phyloP scores from a whole-genome alignment of 2,329 filamentous ascomycete species.

The Ceratocystis alfenasii region DNA sequence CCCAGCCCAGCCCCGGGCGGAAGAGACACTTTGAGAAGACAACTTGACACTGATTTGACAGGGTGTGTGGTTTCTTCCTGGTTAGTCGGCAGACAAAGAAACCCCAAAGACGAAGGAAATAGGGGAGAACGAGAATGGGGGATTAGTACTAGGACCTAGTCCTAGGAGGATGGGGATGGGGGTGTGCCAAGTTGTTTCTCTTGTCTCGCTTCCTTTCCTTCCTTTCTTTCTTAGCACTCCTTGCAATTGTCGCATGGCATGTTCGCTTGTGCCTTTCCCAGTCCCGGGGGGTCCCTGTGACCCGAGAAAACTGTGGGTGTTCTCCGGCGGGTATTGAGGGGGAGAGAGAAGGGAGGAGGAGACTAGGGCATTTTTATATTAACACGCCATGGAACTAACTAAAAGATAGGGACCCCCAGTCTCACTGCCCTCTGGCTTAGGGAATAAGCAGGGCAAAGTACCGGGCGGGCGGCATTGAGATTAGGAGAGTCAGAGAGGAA shows the following conservation, averaged over 20 bases:
- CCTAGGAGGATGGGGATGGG: not conserved
- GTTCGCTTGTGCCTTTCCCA: constrained; percentile 9
- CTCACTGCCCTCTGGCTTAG: not conserved
- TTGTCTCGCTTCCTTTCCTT: constrained; percentile 9
- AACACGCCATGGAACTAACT: not conserved
- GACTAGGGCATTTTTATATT: not conserved
- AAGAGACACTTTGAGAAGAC: constrained; percentile 1
- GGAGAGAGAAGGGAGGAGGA: not conserved
- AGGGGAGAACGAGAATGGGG: not conserved
- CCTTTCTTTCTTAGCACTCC: not conserved
- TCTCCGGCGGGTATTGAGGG: constrained; percentile 5
- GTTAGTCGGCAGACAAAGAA: not conserved
- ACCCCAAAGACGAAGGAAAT: not conserved
- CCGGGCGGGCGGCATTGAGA: constrained; percentile 3
- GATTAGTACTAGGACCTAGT: not conserved
- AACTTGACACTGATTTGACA: constrained; percentile 10
- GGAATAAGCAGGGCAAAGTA: constrained; percentile 5
- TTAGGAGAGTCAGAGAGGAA: not conserved
- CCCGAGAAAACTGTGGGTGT: constrained; percentile 8
- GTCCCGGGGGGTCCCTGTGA: constrained; percentile 4
- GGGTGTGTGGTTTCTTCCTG: constrained; percentile 3
- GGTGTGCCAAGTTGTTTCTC: constrained; percentile 8
- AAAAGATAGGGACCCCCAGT: not conserved
- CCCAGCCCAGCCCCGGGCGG: not conserved
- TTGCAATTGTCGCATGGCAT: constrained; percentile 13